Evolutionary conservation across 768 basidiomycete genomes (phyloP), one percentile per base, ranked within the genome.

Genomic region (Hirschioporus abietinus): DNA sequence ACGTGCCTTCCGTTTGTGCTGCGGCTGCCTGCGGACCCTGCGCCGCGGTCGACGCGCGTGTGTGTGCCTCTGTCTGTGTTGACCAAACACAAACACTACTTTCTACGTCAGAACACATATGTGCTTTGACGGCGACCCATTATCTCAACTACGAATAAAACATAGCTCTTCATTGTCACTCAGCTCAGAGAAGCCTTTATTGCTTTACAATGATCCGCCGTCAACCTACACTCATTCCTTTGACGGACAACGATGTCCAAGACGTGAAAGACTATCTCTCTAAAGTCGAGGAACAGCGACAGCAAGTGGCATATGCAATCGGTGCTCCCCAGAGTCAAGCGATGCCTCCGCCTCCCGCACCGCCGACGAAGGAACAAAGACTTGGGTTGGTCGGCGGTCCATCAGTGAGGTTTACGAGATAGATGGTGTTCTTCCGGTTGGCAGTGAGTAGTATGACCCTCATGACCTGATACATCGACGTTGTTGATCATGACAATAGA

Each of bases 181-280:
- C n/a, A 61, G 35, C 65, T 12, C 42, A 12, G 20, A 52, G 10
- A 34, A 27, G 7, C 24, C 7, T 25, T 52, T 26, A 25, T 23
- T 52, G 30, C 60, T 52, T 52, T 25, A 64, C 57, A n/a, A 81
- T 94, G 92, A 90, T 94, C 73, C 86, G 92, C 63, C 82, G 92
- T 63, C 81, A 83, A 24, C 91, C 92, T 6, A 92, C 92, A 1
- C 81, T 90, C 65, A 90, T 94, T 69, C 84, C 83, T 30, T 86
- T 94, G 85, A 85, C 80, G 68, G 91, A 93, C 74, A 75, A 81
- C 24, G 92, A 93, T 74, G 88, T 94, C 30, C 89, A 93, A 78
- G 91, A 92, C 68, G 80, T 93, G 58, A 86, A 91, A 58, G 85
- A 88, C 12, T 52, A 52, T 20, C 42, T 52, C 6, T 20, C 15